Evolutionary conservation across 805 yeast genomes (phyloP), one percentile per base, ranked within the genome.

Genomic region (Candida manassasensis): DNA sequence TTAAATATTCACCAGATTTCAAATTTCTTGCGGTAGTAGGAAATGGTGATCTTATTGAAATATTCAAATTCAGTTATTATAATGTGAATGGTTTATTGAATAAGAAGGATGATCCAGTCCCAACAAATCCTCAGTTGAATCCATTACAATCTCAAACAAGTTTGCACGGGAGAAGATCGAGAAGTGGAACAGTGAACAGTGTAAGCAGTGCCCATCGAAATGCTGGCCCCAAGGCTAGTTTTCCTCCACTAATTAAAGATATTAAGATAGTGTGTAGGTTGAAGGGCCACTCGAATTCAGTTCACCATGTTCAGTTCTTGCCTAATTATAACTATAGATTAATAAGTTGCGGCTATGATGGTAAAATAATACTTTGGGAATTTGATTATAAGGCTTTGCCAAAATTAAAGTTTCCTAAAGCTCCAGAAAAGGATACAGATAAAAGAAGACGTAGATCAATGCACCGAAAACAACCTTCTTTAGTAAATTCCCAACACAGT

Each of bases 1-100:
- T 73, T 14, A 63, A 58, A 29, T 67, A 74, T 37, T 70, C 79
- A 0, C 59, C 60, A 3, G 80, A 75, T 45, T 70, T 65, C 22
- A 67, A 63, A 40, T 75, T 69, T 41, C 50, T 75, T 15, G 50
- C 59, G 15, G 42, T 64, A 3, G 81, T 51, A 56, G 83, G 55
- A 66, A 76, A 75, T 11, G 84, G 81, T 26, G 80, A 77, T 38
- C 42, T 65, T 28, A 59, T 67, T 24, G 71, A 66, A 39, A 49
- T 64, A 6, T 66, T 63, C 44, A 57, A 57, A 35, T 48, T 67
- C 55, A 56, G 60, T 27, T 67, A 64, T 49, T 66, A 63, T 45
- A 66, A 66, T 40, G 59, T 66, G 19, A 59, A 55, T 41, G 64
- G 63, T 2, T 43, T 66, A 12, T 42, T 65, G 29, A 44, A 38